Evolutionary conservation across 306 rosid species (phyloP), one percentile per base, ranked within the genome.

Genomic region (Spatholobus suberectus): DNA sequence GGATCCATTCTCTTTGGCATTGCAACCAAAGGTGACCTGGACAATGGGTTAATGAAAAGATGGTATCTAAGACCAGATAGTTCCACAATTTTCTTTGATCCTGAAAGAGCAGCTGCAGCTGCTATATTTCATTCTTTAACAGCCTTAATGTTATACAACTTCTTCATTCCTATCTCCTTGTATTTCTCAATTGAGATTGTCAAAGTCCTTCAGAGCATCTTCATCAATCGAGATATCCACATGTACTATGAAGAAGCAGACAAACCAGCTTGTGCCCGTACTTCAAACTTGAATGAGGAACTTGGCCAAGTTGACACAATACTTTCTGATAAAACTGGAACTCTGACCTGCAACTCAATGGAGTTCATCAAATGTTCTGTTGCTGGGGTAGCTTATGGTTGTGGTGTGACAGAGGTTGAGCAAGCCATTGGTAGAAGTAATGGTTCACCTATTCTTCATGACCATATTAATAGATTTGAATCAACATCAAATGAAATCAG

Each of bases 261-360:
- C 85, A 94, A 87, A 77, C 97, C 97, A n/a, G 98, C 98, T 49
- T 90, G 54, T 29, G 97, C 98, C 47, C 94, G 98, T 40, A 94
- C 98, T 75, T 94, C 98, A 65, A 94, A 94, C 88, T 88, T 94
- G 91, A 94, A 92, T 75, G 98, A 92, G 87, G 98, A 92, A 61
- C 95, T 94, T 63, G 98, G 98, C 76, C 97, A 94, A 87, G 93
- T 94, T 34, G 88, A 92, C 83, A 94, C 98, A 2, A 90, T 94
- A 78, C 98, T 94, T 32, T 92, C 98, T 47, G 98, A 94, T 86
- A 94, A 94, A 87, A 94, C 98, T 43, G 98, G 98, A 84, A 94
- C 98, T 54, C 71, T 94, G 87, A 94, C 98, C n/a, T 91, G 98
- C 89, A 94, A 94, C 74, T 92, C 97, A 51, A 94, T 94, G 98